A percentile compares a stretch with the other conserved stretches of the same genome.
Evolutionary conservation across 2,329 filamentous ascomycete species (phyloP).

Genomic region (Talaromyces pinophilus): DNA sequence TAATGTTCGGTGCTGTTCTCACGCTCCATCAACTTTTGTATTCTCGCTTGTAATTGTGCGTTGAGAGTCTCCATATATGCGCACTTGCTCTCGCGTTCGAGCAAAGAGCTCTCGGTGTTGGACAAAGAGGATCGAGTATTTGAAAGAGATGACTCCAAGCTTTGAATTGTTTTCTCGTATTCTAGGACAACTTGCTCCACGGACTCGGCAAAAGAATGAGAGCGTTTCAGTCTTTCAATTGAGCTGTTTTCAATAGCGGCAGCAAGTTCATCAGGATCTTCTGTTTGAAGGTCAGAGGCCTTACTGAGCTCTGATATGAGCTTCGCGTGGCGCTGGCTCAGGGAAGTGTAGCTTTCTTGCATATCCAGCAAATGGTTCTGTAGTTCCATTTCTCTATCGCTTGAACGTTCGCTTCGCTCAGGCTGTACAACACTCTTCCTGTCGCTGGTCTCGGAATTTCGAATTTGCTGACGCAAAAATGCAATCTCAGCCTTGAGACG

Average conservation of each 20-base stretch:
- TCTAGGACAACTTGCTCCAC: constrained; percentile 95
- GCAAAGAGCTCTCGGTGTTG: constrained; percentile 77
- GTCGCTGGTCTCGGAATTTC: constrained; percentile 71
- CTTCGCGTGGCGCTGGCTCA: constrained; percentile 92
- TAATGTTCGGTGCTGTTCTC: constrained; percentile 92
- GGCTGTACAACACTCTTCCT: constrained; percentile 58
- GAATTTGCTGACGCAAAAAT: constrained; percentile 91
- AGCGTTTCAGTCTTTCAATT: constrained; percentile 85
- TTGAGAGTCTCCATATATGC: constrained; percentile 93
- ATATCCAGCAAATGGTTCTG: constrained; percentile 91
- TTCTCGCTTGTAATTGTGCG: constrained; percentile 78
- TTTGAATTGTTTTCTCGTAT: constrained; percentile 98
- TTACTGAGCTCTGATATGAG: constrained; percentile 91
- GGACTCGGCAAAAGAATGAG: constrained; percentile 92
- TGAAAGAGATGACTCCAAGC: constrained; percentile 84
- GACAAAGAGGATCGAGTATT: constrained; percentile 83
- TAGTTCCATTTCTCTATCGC: constrained; percentile 82
- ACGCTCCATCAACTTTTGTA: constrained; percentile 91
- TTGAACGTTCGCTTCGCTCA: constrained; percentile 75
- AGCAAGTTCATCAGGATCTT: constrained; percentile 44
- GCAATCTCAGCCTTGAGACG: constrained; percentile 89
- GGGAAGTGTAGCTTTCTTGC: constrained; percentile 90
- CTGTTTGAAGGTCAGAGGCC: constrained; percentile 64
- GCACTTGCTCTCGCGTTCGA: constrained; percentile 92
- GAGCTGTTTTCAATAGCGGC: constrained; percentile 73